phyloP scores from a whole-genome alignment of 2,329 filamentous ascomycete species.

The Colletotrichum sp. region DNA sequence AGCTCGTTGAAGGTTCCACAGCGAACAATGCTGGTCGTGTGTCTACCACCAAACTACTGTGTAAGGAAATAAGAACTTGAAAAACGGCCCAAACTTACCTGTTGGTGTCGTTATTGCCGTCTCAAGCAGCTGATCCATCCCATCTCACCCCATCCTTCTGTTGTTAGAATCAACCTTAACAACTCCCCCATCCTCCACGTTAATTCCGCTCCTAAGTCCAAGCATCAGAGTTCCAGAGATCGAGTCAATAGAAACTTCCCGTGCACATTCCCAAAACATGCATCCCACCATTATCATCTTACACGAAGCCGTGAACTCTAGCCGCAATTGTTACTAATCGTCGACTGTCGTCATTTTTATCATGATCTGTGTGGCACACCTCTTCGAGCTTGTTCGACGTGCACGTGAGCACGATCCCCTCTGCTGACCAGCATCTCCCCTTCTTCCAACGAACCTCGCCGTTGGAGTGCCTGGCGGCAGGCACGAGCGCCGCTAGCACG shows the following conservation, averaged over 20 bases:
- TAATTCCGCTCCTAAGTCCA: not conserved
- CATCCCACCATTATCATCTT: not conserved
- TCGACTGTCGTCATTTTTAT: not conserved
- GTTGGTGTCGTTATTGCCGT: not conserved
- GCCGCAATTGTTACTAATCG: not conserved
- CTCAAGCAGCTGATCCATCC: not conserved
- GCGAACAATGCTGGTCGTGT: not conserved
- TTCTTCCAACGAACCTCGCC: not conserved
- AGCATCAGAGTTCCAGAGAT: not conserved
- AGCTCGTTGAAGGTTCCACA: not conserved
- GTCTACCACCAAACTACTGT: not conserved
- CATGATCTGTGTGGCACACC: not conserved
- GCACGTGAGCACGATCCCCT: not conserved
- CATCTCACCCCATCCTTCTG: not conserved
- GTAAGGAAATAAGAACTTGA: not conserved
- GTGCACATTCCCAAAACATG: not conserved
- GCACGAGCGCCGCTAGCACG: not conserved
- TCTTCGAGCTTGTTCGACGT: not conserved
- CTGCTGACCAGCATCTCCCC: not conserved
- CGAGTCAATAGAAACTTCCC: not conserved
- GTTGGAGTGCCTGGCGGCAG: not conserved
- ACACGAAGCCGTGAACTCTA: not conserved
- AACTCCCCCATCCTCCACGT: not conserved
- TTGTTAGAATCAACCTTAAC: not conserved
- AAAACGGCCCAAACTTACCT: not conserved